Evolutionary conservation across 2,329 filamentous ascomycete species (phyloP), one percentile per base, ranked within the genome.

Genomic region (Colletotrichum ledebouriae): DNA sequence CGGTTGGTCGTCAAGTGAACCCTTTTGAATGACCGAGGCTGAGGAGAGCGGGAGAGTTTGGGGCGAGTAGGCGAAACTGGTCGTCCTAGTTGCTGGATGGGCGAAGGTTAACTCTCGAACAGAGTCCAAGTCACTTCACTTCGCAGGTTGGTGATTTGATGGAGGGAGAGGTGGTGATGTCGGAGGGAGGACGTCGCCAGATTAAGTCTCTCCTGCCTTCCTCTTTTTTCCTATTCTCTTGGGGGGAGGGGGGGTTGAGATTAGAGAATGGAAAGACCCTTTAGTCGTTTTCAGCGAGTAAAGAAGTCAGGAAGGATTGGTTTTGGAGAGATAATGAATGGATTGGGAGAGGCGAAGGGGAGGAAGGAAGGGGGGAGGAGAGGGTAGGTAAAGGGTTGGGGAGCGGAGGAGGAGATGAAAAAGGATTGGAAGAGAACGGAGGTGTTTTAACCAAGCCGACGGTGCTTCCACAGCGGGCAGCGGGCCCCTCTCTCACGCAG

Each of bases 301-400:
- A 74, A 75, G 75, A 74, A 75, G 78, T 79, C 79, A 80, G 82
- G 84, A 85, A 82, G 80, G 82, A 80, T 78, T 78, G 78, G 78
- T 78, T 81, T 77, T 81, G 80, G 81, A 81, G 82, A 84, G 82
- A 80, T 81, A 86, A 87, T 81, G 84, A 86, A 83, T 86, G 83
- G 83, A 83, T 81, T 79, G 75, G 76, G 76, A 77, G 75, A 76
- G 74, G 59, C 60, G 65, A 64, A 75, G 76, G 78, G 77, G 78
- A 78, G 77, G 76, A 76, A 75, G 73, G 76, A 75, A 75, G 73
- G 73, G 74, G 77, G 72, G 73, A 76, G 71, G 75, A 78, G 76
- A 77, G 74, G 76, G 68, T 68, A 70, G 71, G 77, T 76, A 82
- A 84, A 82, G 83, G 78, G 83, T 83, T 82, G 82, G 83, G 85